Conservation (phyloP, 495 filamentous ascomycete species). For the Letharia lupina region DNA sequence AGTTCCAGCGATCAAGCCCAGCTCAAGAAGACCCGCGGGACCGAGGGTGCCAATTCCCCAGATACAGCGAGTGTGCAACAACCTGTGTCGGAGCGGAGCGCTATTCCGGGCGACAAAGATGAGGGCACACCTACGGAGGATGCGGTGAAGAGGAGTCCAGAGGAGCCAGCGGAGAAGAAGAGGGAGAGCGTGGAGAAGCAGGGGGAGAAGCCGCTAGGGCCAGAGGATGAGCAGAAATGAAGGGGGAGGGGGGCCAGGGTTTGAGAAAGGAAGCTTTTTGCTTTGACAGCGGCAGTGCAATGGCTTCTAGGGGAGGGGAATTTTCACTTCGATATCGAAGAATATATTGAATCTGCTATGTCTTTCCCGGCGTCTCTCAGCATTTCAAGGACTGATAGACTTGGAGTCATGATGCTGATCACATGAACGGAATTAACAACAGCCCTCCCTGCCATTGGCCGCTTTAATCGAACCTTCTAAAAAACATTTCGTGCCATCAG, state of each 20-base stretch:
- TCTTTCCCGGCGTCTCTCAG: background rate
- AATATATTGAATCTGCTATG: background rate
- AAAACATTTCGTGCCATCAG: no score
- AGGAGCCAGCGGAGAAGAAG: constrained; percentile 19
- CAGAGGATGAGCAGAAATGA: constrained; percentile 15
- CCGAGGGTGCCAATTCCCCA: constrained; percentile 6
- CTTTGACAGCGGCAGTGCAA: background rate
- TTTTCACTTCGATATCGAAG: background rate
- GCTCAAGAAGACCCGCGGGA: constrained; percentile 18
- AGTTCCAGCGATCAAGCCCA: constrained; percentile 12
- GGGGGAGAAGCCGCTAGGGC: constrained; percentile 19
- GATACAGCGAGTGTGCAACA: constrained; percentile 16
- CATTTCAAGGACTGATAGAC: background rate
- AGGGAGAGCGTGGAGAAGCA: constrained; percentile 19
- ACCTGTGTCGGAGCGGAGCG: constrained; percentile 16
- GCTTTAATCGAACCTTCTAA: no score
- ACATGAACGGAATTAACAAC: background rate
- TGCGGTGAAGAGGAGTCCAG: constrained; percentile 17
- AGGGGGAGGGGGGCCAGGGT: no score
- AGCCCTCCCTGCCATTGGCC: background rate
- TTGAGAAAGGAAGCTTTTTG: background rate
- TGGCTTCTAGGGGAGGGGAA: background rate
- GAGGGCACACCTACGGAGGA: constrained; percentile 20
- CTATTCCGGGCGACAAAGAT: constrained; percentile 19
- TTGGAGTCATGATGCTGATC: background rate